Evolutionary conservation across 306 rosid genomes (phyloP).

Genomic region (Herpetospermum pedunculosum): DNA sequence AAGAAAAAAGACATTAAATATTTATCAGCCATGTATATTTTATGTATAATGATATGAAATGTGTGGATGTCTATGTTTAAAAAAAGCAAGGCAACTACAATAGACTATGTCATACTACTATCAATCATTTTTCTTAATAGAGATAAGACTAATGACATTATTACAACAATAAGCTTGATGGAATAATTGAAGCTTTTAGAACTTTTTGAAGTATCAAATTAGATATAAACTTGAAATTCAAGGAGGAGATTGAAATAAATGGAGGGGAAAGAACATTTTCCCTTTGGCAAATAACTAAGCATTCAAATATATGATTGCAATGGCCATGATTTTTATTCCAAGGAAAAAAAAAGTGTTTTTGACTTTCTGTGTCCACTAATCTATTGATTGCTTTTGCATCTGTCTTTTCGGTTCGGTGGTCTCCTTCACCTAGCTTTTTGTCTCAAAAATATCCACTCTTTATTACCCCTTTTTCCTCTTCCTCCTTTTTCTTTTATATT

Average conservation of each 20-base stretch:
- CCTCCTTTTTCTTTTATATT: neutral
- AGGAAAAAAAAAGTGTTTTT: neutral
- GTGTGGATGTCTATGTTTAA: neutral
- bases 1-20: neutral
- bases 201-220: neutral
- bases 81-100: neutral
- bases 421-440: conserved; percentile 8
- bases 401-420: conserved; percentile 14
- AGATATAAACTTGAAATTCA: conserved; percentile 1
- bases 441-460: conserved; percentile 2
- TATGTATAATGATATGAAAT: neutral
- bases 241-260: neutral
- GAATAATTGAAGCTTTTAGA: neutral
- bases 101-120: neutral
- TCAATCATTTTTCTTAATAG: neutral
- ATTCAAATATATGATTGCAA: conserved; percentile 4
- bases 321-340: neutral
- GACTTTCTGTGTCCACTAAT: conserved; percentile 9
- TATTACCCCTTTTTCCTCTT: neutral
- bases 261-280: neutral
- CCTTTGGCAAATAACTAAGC: conserved; percentile 10
- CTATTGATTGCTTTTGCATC: conserved; percentile 7
- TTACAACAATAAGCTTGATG: neutral
- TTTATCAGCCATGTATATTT: neutral
- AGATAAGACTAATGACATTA: neutral